A percentile compares a stretch with the other conserved stretches of the same genome.
These are phyloP conservation scores for Ensete glaucum DNA, from an alignment of 176 grass and related monocot genomes.

Conservation along the genomic window DNA sequence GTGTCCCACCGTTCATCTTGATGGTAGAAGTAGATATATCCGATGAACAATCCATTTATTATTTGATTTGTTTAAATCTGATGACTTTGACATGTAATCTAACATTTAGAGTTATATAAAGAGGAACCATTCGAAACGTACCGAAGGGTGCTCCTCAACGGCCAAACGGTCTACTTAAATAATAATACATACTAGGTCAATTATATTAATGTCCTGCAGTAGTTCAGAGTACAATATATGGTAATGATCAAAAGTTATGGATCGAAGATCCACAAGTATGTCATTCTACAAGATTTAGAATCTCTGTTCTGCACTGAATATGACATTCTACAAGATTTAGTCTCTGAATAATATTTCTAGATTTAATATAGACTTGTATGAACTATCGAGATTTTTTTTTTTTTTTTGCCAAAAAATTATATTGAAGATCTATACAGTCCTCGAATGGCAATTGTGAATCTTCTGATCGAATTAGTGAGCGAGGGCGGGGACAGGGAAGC, in stretches of 20 bases:
- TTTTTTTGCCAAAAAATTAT: constrained; percentile 68
- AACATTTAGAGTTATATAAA: too few species aligned
- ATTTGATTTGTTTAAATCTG: too few species aligned
- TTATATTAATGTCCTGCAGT: constrained; percentile 33
- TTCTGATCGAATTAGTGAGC: constrained; percentile 85
- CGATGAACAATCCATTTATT: too few species aligned
- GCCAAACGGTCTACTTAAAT: neutral
- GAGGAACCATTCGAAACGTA: too few species aligned
- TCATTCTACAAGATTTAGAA: constrained; percentile 59
- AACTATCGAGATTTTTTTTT: constrained; percentile 4
- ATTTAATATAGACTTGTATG: neutral
- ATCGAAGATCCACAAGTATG: constrained; percentile 97
- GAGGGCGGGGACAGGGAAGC: constrained; percentile 73
- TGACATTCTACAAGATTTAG: neutral
- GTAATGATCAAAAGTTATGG: constrained; percentile 85
- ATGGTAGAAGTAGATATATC: too few species aligned
- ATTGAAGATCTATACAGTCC: constrained; percentile 94
- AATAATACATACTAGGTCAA: neutral
- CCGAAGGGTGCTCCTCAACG: too few species aligned
- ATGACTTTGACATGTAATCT: too few species aligned
- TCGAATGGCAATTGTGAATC: constrained; percentile 79
- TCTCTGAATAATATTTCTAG: neutral
- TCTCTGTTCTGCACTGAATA: constrained; percentile 1
- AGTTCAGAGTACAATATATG: constrained; percentile 76
- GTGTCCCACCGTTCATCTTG: too few species aligned